Conservation (phyloP, 2,329 filamentous ascomycete genomes). For the Talaromyces pinophilus region DNA sequence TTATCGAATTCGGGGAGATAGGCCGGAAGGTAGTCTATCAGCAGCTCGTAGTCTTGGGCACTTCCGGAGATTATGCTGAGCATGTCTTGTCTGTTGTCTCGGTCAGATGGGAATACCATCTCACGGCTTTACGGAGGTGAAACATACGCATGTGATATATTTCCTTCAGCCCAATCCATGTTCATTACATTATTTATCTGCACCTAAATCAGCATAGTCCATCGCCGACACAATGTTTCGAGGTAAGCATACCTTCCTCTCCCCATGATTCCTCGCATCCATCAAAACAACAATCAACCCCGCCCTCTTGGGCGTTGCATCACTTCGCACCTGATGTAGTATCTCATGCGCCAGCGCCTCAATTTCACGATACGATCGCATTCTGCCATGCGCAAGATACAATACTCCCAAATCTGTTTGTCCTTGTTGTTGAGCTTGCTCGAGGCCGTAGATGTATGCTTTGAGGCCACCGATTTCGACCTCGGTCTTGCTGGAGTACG, state of each 20-base stretch:
- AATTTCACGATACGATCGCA: background rate
- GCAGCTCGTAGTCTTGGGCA: constrained; percentile 17
- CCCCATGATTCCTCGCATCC: constrained; percentile 22
- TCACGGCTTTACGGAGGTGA: background rate
- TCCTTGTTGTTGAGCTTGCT: constrained; percentile 4
- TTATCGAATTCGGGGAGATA: constrained; percentile 17
- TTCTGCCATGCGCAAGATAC: constrained; percentile 18
- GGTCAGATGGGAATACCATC: background rate
- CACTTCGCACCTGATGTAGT: constrained; percentile 7
- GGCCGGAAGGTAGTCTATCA: constrained; percentile 18
- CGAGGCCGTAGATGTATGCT: constrained; percentile 16
- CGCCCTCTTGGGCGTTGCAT: background rate
- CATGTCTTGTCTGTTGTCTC: constrained; percentile 19
- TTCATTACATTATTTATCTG: constrained; percentile 12
- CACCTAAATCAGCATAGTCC: background rate
- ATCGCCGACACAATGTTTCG: background rate
- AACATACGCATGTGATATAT: constrained; percentile 17
- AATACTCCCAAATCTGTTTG: constrained; percentile 15
- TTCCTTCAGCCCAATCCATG: constrained; percentile 10
- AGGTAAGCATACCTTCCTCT: constrained; percentile 12
- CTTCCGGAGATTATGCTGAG: constrained; percentile 14
- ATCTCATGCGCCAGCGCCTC: constrained; percentile 16
- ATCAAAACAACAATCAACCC: constrained; percentile 20
- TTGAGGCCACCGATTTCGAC: constrained; percentile 19
- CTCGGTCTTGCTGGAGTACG: constrained; percentile 18